A percentile compares a stretch with the other conserved stretches of the same genome.
These are phyloP conservation scores for Elsinoe arachidis DNA, from an alignment of 2,329 filamentous ascomycete species.

Conservation along the genomic window DNA sequence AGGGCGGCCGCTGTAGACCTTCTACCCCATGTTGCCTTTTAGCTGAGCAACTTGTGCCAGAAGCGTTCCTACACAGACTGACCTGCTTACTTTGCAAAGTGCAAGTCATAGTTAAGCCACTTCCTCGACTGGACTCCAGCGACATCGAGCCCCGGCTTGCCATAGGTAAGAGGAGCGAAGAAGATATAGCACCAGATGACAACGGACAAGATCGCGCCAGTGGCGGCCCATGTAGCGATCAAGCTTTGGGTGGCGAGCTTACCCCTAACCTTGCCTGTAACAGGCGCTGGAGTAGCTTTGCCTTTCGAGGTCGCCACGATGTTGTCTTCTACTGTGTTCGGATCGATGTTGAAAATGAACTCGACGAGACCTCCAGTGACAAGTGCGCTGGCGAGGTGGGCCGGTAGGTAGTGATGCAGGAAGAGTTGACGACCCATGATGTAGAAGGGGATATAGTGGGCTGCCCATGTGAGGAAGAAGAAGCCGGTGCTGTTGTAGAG, in stretches of 20 bases:
- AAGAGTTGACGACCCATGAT: constrained; percentile 98
- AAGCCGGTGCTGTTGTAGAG: constrained; percentile 98
- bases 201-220: constrained; percentile 56
- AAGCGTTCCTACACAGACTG: not conserved
- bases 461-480: constrained; percentile 97
- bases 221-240: constrained; percentile 69
- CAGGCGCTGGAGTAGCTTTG: constrained; percentile 27
- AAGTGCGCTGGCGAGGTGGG: constrained; percentile 81
- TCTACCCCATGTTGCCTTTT: too few species aligned
- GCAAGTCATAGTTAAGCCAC: constrained; percentile 94
- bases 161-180: constrained; percentile 93
- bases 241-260: constrained; percentile 72
- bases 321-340: constrained; percentile 50
- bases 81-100: constrained; percentile 79
- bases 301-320: constrained; percentile 21
- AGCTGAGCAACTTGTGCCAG: not conserved
- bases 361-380: constrained; percentile 88
- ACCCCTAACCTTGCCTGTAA: constrained; percentile 59
- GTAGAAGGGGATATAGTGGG: constrained; percentile 95
- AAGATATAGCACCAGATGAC: constrained; percentile 77
- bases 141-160: constrained; percentile 76
- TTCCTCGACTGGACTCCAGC: constrained; percentile 74
- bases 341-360: constrained; percentile 90
- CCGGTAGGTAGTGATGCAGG: constrained; percentile 93
- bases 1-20: too few species aligned